Evolutionary conservation across 352 stramenopile species (phyloP).

Genomic region (Phytophthora europaea): DNA sequence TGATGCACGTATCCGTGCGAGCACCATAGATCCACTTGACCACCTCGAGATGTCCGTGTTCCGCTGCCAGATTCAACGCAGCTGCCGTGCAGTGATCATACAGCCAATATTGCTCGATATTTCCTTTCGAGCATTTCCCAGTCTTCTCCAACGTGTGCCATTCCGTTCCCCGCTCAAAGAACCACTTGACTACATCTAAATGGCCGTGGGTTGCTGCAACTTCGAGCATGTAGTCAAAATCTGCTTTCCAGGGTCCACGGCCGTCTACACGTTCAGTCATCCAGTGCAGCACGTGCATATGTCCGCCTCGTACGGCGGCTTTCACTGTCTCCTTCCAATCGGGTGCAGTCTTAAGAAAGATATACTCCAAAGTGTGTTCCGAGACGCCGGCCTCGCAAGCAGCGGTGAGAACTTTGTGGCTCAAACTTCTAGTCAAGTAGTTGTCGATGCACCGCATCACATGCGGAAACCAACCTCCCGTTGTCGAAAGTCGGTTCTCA

Average conservation of each 20-base stretch:
- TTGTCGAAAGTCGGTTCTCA: not conserved
- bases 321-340: too few relatives aligned
- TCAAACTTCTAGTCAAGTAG: not conserved
- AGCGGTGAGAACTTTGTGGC: not conserved
- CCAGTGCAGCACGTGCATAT: too few relatives aligned
- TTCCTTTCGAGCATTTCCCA: not conserved
- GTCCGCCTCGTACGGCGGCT: too few relatives aligned
- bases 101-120: not conserved
- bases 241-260: too few relatives aligned
- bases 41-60: not conserved
- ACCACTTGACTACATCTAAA: conserved; percentile 7
- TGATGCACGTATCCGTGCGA: too few relatives aligned
- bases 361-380: not conserved
- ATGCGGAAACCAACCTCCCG: not conserved
- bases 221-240: too few relatives aligned
- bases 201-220: conserved; percentile 10
- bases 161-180: not conserved
- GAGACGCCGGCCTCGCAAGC: conserved; percentile 2
- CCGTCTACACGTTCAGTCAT: too few relatives aligned
- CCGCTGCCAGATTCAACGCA: not conserved
- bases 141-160: not conserved
- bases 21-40: not conserved
- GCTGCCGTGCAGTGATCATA: not conserved
- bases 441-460: too few relatives aligned
- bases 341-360: not conserved